phyloP scores from a whole-genome alignment of 106 monocot genomes.

The Phalaenopsis aphrodite region DNA sequence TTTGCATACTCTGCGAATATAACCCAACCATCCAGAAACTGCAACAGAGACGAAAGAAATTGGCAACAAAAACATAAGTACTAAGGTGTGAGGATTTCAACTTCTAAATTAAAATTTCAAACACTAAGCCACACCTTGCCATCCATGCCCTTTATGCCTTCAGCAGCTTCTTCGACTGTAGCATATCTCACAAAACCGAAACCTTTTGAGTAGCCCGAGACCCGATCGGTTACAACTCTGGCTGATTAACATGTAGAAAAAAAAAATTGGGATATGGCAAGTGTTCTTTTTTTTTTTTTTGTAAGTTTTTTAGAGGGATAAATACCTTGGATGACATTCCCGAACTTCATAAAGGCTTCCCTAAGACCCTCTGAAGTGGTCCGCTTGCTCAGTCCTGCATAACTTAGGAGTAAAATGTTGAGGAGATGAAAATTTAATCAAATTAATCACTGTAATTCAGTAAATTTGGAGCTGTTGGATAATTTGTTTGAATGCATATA shows the following conservation, averaged over 20 bases:
- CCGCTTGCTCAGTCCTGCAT: constrained; percentile 63
- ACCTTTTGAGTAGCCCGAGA: constrained; percentile 65
- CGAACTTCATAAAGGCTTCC: constrained; percentile 56
- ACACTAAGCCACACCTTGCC: constrained; percentile 34
- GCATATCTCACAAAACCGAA: constrained; percentile 72
- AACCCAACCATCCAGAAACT: constrained; percentile 90
- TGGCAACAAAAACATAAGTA: not conserved
- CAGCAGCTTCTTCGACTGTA: constrained; percentile 40
- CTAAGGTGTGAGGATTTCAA: not conserved
- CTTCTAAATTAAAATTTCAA: not conserved
- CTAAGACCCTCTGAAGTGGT: constrained; percentile 65
- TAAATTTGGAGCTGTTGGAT: not conserved
- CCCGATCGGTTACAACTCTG: constrained; percentile 55
- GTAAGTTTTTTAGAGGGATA: not conserved
- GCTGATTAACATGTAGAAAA: constrained; percentile 21
- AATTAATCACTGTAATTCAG: not conserved
- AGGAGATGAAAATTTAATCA: not conserved
- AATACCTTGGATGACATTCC: constrained; percentile 51
- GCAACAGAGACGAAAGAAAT: not conserved
- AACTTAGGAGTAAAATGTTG: not conserved
- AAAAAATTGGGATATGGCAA: not conserved
- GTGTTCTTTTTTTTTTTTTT: not conserved
- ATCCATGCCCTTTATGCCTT: constrained; percentile 70
- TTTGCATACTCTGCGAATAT: constrained; percentile 92
- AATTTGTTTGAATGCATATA: not conserved